phyloP scores from a whole-genome alignment of 306 rosid species.

The Cucurbita pepo region DNA sequence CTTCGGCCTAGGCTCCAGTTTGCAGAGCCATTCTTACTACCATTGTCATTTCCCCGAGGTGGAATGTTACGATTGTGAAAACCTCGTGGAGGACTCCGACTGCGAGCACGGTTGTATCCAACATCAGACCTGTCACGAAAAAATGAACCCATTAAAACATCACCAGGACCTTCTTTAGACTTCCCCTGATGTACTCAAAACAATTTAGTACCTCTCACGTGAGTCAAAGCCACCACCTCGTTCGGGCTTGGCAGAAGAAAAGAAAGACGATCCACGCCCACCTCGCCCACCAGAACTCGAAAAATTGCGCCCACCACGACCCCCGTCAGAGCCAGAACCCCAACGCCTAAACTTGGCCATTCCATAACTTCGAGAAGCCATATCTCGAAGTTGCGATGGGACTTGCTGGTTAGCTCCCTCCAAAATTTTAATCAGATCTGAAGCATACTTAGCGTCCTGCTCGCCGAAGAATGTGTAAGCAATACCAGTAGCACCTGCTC shows the following conservation, averaged over 20 bases:
- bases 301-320: slow-evolving; percentile 48
- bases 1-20: slow-evolving; percentile 41
- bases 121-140: slow-evolving; percentile 37
- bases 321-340: slow-evolving; percentile 39
- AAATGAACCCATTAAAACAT: neutral
- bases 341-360: slow-evolving; percentile 67
- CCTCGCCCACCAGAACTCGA: slow-evolving; percentile 55
- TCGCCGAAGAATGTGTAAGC: slow-evolving; percentile 92
- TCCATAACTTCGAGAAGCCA: slow-evolving; percentile 88
- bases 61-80: slow-evolving; percentile 30
- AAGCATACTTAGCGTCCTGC: slow-evolving; percentile 84
- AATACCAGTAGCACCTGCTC: slow-evolving; percentile 95
- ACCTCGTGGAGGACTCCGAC: slow-evolving; percentile 52
- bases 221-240: slow-evolving; percentile 42
- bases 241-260: slow-evolving; percentile 20
- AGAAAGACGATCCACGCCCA: slow-evolving; percentile 39
- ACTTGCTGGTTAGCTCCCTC: slow-evolving; percentile 95
- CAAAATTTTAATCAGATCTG: slow-evolving; percentile 83
- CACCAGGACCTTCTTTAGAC: neutral
- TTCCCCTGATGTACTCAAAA: neutral
- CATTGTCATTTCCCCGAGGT: neutral
- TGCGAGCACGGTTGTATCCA: slow-evolving; percentile 16
- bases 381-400: slow-evolving; percentile 64
- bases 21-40: neutral
- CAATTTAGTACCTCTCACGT: slow-evolving; percentile 38